Conservation (phyloP, 306 rosid genomes). For the Crataegus laevigata region DNA sequence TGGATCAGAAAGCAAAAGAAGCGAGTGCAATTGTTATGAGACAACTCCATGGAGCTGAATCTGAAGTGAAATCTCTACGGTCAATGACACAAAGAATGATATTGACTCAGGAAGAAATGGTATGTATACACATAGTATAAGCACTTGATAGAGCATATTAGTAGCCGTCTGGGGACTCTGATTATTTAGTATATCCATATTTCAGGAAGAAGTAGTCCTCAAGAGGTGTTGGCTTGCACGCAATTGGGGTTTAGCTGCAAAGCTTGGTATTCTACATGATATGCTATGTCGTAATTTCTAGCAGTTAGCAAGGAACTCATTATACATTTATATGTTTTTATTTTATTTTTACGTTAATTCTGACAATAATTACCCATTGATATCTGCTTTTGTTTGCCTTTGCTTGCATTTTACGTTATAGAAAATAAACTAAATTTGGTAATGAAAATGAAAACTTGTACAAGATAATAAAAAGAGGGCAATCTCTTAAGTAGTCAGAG, state of each 20-base stretch:
- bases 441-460: background rate
- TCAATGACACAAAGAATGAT: conserved; percentile 96
- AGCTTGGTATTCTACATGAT: conserved; percentile 45
- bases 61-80: conserved; percentile 79
- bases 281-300: background rate
- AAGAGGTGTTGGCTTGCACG: conserved; percentile 99
- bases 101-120: conserved; percentile 96
- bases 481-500: background rate
- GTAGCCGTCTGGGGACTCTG: conserved; percentile 15
- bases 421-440: background rate
- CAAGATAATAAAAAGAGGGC: background rate
- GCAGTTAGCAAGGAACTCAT: background rate
- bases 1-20: conserved; percentile 63
- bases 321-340: background rate
- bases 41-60: conserved; percentile 69
- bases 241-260: conserved; percentile 95
- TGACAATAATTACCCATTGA: background rate
- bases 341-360: background rate
- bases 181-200: conserved; percentile 12
- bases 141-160: conserved; percentile 10
- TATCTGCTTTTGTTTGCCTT: background rate
- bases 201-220: conserved; percentile 98
- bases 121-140: conserved; percentile 22
- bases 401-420: background rate
- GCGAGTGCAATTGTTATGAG: conserved; percentile 42